Conservation (phyloP, 192 early-diverging fungal species). For the Bifiguratus adelaidae region DNA sequence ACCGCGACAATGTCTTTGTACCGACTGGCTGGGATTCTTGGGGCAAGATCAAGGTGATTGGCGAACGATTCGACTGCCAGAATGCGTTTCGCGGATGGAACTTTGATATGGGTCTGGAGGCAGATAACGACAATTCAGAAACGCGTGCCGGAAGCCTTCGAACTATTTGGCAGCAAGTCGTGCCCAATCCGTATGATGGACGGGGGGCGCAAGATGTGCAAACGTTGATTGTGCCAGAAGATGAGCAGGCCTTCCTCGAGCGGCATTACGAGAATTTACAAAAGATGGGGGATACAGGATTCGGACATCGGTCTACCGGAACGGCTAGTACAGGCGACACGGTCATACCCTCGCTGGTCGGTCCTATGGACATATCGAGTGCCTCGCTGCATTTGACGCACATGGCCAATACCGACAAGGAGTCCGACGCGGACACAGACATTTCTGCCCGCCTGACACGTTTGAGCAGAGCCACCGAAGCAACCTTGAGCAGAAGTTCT, state of each 20-base stretch:
- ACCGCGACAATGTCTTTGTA: conserved; percentile 79
- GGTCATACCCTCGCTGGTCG: conserved; percentile 33
- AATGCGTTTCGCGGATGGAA: conserved; percentile 51
- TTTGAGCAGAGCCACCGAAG: not conserved
- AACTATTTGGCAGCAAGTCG: conserved; percentile 47
- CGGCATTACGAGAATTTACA: conserved; percentile 64
- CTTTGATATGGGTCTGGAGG: conserved; percentile 28
- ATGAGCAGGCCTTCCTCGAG: conserved; percentile 84
- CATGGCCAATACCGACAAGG: conserved; percentile 10
- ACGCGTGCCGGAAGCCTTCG: conserved; percentile 31
- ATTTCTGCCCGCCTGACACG: conserved; percentile 8
- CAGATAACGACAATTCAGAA: conserved; percentile 9
- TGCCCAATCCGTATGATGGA: conserved; percentile 27
- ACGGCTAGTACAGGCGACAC: conserved; percentile 16
- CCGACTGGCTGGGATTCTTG: conserved; percentile 92
- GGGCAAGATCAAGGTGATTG: conserved; percentile 71
- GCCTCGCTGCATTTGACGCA: conserved; percentile 14
- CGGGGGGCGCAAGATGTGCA: conserved; percentile 27
- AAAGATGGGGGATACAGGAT: conserved; percentile 36
- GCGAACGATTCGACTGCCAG: conserved; percentile 64
- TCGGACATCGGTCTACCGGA: conserved; percentile 26
- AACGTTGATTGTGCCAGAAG: conserved; percentile 62
- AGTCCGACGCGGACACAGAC: conserved; percentile 35
- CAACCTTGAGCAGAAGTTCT: no score
- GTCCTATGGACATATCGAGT: conserved; percentile 28